A percentile compares a stretch with the other conserved stretches of the same genome.
phyloP scores from a whole-genome alignment of 352 stramenopile genomes.

The Phytopythium helicoides region DNA sequence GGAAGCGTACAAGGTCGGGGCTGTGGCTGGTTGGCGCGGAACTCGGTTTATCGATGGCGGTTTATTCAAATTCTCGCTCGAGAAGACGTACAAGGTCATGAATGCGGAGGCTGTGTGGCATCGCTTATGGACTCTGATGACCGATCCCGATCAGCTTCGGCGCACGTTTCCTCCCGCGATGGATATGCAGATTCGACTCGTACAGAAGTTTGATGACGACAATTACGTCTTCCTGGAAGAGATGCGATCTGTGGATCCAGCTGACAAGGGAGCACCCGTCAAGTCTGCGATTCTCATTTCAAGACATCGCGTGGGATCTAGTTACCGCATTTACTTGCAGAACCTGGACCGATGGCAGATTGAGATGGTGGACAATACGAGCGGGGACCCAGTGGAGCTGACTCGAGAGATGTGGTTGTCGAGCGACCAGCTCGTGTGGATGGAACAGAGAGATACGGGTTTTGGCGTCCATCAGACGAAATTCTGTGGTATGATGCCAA shows the following conservation, averaged over 20 bases:
- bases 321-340: constrained; percentile 26
- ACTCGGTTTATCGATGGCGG: constrained; percentile 10
- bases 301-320: constrained; percentile 10
- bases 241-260: constrained; percentile 18
- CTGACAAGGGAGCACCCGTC: constrained; percentile 8
- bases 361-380: constrained; percentile 16
- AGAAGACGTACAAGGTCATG: constrained; percentile 14
- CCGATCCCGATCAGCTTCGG: constrained; percentile 17
- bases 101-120: constrained; percentile 17
- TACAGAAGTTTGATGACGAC: constrained; percentile 26
- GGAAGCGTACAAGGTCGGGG: constrained; percentile 8
- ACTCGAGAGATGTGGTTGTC: not conserved
- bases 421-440: constrained; percentile 17
- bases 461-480: constrained; percentile 23
- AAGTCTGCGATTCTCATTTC: constrained; percentile 20
- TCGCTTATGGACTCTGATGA: constrained; percentile 20
- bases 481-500: constrained; percentile 28
- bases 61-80: constrained; percentile 20
- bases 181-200: constrained; percentile 17
- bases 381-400: no score
- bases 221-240: constrained; percentile 30
- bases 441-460: constrained; percentile 32
- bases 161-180: constrained; percentile 17
- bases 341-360: constrained; percentile 29
- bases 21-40: constrained; percentile 20